phyloP scores from a whole-genome alignment of 768 basidiomycete genomes.

The Lentinus brumalis region DNA sequence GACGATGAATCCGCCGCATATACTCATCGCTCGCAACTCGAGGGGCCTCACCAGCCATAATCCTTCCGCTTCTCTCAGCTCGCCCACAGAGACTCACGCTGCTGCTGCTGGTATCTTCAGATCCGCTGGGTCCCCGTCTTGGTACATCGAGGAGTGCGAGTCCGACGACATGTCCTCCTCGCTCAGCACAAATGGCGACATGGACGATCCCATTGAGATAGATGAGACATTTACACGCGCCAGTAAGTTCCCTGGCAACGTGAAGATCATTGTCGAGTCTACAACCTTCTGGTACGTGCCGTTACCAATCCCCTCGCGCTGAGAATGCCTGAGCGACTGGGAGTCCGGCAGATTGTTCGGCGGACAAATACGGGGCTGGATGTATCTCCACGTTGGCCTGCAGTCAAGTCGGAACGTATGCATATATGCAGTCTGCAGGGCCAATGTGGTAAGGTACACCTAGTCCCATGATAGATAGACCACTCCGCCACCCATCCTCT shows the following conservation, averaged over 20 bases:
- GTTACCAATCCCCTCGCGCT: not conserved
- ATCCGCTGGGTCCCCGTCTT: slow-evolving; percentile 76
- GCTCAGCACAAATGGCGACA: slow-evolving; percentile 64
- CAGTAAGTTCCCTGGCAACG: slow-evolving; percentile 75
- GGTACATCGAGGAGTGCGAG: slow-evolving; percentile 78
- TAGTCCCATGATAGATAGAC: too few relatives aligned
- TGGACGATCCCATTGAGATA: slow-evolving; percentile 70
- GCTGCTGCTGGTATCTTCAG: slow-evolving; percentile 85
- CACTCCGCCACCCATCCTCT: too few relatives aligned
- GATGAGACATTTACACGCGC: slow-evolving; percentile 76
- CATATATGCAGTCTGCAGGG: too few relatives aligned
- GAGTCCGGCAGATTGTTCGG: too few relatives aligned
- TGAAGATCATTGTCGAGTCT: slow-evolving; percentile 87
- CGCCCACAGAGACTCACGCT: slow-evolving; percentile 86
- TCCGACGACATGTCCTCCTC: slow-evolving; percentile 68
- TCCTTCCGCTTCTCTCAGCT: slow-evolving; percentile 79
- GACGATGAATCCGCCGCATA: slow-evolving; percentile 81
- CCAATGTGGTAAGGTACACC: too few relatives aligned
- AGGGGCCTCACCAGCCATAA: slow-evolving; percentile 74
- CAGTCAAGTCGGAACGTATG: too few relatives aligned
- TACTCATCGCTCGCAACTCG: slow-evolving; percentile 86
- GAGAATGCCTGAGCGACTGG: too few relatives aligned
- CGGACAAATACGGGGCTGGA: too few relatives aligned
- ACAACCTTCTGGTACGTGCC: slow-evolving; percentile 85
- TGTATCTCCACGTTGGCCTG: too few relatives aligned